These are phyloP conservation scores for Arachnomyces sp. DNA, from an alignment of 2,329 filamentous ascomycete species.

Conservation along the genomic window DNA sequence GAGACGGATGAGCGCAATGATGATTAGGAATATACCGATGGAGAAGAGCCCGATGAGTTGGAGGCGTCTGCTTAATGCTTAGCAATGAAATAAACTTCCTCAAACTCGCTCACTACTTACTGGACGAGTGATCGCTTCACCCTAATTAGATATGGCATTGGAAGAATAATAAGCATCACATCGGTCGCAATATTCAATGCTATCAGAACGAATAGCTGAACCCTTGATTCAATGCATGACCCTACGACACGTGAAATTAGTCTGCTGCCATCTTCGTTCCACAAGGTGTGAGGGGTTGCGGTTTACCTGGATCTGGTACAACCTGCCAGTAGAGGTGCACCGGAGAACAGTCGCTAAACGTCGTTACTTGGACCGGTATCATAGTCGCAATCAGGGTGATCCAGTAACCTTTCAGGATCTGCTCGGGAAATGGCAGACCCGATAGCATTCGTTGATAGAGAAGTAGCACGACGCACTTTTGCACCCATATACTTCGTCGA, in stretches of 20 bases:
- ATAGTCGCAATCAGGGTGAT: slow-evolving; percentile 24
- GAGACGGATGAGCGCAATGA: slow-evolving; percentile 33
- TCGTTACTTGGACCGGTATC: slow-evolving; percentile 25
- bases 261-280: neutral
- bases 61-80: slow-evolving; percentile 17
- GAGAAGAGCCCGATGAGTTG: slow-evolving; percentile 29
- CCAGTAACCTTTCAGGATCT: slow-evolving; percentile 19
- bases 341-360: slow-evolving; percentile 36
- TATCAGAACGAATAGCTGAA: slow-evolving; percentile 28
- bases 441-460: slow-evolving; percentile 18
- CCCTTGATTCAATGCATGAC: slow-evolving; percentile 22
- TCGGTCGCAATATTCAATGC: slow-evolving; percentile 28
- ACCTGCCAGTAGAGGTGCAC: slow-evolving; percentile 53
- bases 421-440: slow-evolving; percentile 12
- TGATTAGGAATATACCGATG: slow-evolving; percentile 34
- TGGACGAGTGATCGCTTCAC: slow-evolving; percentile 13
- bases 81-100: neutral
- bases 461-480: slow-evolving; percentile 17
- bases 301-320: slow-evolving; percentile 32
- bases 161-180: slow-evolving; percentile 22
- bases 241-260: slow-evolving; percentile 10
- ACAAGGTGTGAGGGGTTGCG: neutral
- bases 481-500: slow-evolving; percentile 14
- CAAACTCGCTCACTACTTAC: slow-evolving; percentile 2
- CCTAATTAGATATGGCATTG: slow-evolving; percentile 21